These are phyloP conservation scores for Suzukiozyma palmioleophila DNA, from an alignment of 1,139 yeast species.

Conservation along the genomic window DNA sequence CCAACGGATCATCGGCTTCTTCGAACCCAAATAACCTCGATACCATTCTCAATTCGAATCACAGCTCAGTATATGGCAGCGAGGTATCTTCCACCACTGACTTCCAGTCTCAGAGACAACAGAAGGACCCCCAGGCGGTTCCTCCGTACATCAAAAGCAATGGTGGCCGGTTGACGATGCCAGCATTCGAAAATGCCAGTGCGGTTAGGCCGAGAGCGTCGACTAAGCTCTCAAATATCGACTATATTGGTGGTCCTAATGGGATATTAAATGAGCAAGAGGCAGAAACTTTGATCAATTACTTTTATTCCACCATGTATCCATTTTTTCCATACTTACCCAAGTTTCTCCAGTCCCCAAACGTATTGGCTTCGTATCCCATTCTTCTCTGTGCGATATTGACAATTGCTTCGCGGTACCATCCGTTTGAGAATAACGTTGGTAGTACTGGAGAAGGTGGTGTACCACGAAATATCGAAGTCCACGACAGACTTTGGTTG, in stretches of 20 bases:
- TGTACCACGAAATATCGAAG: slow-evolving; percentile 49
- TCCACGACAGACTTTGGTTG: slow-evolving; percentile 79
- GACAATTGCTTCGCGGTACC: slow-evolving; percentile 76
- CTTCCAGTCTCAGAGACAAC: neutral
- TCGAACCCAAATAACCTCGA: neutral
- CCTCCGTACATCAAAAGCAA: slow-evolving; percentile 15
- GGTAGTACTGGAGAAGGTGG: slow-evolving; percentile 21
- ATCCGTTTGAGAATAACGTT: slow-evolving; percentile 43
- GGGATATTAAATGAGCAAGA: slow-evolving; percentile 65
- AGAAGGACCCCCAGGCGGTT: slow-evolving; percentile 6
- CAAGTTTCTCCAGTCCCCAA: slow-evolving; percentile 60
- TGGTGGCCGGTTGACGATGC: slow-evolving; percentile 15
- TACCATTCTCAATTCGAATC: neutral
- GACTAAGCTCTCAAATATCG: slow-evolving; percentile 51
- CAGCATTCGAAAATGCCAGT: slow-evolving; percentile 43
- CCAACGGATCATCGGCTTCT: no score
- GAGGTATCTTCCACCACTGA: neutral
- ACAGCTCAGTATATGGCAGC: neutral
- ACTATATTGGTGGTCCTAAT: slow-evolving; percentile 55
- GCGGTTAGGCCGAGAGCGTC: slow-evolving; percentile 51
- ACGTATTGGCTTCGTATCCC: slow-evolving; percentile 71
- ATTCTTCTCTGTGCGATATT: slow-evolving; percentile 74
- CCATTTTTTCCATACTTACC: slow-evolving; percentile 91
- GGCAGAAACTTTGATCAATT: slow-evolving; percentile 56
- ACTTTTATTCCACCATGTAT: slow-evolving; percentile 76